These are phyloP conservation scores for Cryptococcus sp. DNA, from an alignment of 1,284 basidiomycete species.

Conservation along the genomic window DNA sequence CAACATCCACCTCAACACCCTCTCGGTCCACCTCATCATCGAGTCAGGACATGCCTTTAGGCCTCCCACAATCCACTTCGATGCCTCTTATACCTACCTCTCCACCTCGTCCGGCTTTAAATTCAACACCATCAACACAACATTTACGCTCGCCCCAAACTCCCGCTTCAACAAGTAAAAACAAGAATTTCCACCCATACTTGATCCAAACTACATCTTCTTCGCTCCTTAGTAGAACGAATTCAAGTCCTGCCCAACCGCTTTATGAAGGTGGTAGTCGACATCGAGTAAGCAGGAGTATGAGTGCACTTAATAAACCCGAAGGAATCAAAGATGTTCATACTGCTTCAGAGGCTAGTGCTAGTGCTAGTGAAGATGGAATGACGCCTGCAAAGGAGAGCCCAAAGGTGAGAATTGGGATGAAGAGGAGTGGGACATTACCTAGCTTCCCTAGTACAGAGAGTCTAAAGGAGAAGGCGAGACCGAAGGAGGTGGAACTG, in stretches of 20 bases:
- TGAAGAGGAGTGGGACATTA: slow-evolving; percentile 23
- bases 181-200: slow-evolving; percentile 33
- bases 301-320: slow-evolving; percentile 15
- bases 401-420: background rate
- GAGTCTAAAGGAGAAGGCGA: slow-evolving; percentile 4
- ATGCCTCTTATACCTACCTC: background rate
- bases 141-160: background rate
- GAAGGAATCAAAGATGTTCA: background rate
- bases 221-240: slow-evolving; percentile 29
- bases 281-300: slow-evolving; percentile 26
- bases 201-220: slow-evolving; percentile 30
- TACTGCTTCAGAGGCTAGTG: background rate
- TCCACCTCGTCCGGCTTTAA: background rate
- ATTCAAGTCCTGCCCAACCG: slow-evolving; percentile 29
- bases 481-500: slow-evolving; percentile 11
- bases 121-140: background rate
- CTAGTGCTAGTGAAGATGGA: background rate
- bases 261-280: slow-evolving; percentile 6
- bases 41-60: background rate
- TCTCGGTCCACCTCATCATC: background rate
- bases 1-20: background rate
- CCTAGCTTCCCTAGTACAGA: slow-evolving; percentile 13
- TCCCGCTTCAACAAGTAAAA: slow-evolving; percentile 2
- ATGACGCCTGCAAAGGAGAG: slow-evolving; percentile 4
- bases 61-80: background rate